phyloP scores from a whole-genome alignment of 2,329 filamentous ascomycete genomes.

The Trematosphaeria pertusa region DNA sequence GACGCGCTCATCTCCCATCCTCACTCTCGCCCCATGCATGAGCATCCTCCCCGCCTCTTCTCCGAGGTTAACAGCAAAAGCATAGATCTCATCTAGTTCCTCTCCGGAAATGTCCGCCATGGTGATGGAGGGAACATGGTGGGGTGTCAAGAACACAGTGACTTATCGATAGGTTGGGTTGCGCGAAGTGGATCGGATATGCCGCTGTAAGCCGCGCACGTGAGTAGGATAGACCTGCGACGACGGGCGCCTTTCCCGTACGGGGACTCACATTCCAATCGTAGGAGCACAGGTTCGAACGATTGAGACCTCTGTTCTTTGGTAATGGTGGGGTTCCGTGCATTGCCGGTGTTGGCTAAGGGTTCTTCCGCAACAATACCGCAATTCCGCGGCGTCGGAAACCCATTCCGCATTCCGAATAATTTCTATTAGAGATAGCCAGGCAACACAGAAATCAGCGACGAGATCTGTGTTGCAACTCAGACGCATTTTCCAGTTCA shows the following conservation, averaged over 20 bases:
- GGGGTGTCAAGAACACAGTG: background rate
- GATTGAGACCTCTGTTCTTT: no score
- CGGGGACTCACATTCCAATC: background rate
- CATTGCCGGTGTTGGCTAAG: no score
- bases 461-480: no score
- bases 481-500: no score
- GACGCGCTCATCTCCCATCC: constrained; percentile 53
- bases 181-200: background rate
- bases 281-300: no score
- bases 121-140: constrained; percentile 8
- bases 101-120: constrained; percentile 39
- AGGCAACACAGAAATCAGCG: no score
- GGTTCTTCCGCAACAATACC: no score
- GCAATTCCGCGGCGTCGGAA: no score
- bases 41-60: constrained; percentile 74
- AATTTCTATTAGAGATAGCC: no score
- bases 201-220: constrained; percentile 19
- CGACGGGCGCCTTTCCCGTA: background rate
- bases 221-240: background rate
- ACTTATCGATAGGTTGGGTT: constrained; percentile 8
- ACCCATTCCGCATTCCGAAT: no score
- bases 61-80: constrained; percentile 73
- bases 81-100: constrained; percentile 70
- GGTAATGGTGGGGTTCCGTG: no score
- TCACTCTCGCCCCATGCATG: constrained; percentile 66